Base-by-base conservation (phyloP, 257 asterid species). In the Gardenia jasminoides region DNA sequence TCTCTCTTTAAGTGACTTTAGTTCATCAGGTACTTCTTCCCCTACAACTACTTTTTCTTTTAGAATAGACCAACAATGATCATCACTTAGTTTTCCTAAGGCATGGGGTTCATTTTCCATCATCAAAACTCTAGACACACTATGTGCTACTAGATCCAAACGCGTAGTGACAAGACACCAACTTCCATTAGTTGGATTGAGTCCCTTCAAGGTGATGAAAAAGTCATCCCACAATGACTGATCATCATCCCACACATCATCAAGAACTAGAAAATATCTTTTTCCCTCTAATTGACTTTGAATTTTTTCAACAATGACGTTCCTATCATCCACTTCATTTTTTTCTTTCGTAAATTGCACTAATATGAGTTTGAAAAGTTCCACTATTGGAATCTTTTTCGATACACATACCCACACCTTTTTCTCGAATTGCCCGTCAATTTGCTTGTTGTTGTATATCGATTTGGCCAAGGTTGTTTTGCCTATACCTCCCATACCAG, bases 191-290 rank as follows among this genome's bases (percentile, higher is more conserved):
- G 8, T 30, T 30, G 46, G 6, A 19, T 13, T 48, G 16, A 50
- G 20, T 48, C 65, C 76, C 33, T 4, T 19, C 19, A 48, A 30
- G 7, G 65, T 46, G 17, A 7, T 1, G 10, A 72, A 72, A 50
- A 72, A 16, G 2, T 72, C 64, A 72, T 76, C 62, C 90, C 84
- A 82, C 1, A 12, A 11, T 4, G 0, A 24, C 0, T 0, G 0
- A 8, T 78, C 74, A 0, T 61, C 84, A 26, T 17, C 65, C 88
- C 88, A 84, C 7, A 83, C 66, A 30, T 87, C 90, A 59, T 87
- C 84, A 28, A 81, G 75, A 13, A 83, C 78, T 3, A 87, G 80
- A 4, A 87, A 47, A 75, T 66, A 82, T 10, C 41, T 84, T 56
- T 31, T 79, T 0, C 20, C 78, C 30, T 1, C 17, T 46, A 82